Conservation (phyloP, 345 rosid species). For the Geranium brycei region DNA sequence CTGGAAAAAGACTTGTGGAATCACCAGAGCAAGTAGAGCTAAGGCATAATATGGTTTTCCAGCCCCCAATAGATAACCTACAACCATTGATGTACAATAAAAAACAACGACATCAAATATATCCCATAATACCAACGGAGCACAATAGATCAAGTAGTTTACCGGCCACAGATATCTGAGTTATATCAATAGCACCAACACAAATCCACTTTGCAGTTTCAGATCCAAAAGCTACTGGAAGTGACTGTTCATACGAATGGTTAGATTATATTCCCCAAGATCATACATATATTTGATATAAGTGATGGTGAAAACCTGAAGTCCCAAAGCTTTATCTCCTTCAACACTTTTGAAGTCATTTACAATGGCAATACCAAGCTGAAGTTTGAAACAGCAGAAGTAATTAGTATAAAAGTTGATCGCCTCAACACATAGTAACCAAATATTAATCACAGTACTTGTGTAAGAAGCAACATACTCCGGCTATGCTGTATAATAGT, state of each 20-base stretch:
- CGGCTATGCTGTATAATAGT: slow-evolving; percentile 89
- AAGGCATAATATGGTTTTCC: slow-evolving; percentile 88
- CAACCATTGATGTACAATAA: slow-evolving; percentile 3
- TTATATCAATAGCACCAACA: slow-evolving; percentile 91
- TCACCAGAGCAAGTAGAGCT: slow-evolving; percentile 56
- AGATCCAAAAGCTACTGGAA: slow-evolving; percentile 94
- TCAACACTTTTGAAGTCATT: slow-evolving; percentile 96
- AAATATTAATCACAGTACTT: background rate
- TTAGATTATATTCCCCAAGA: background rate
- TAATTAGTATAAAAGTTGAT: background rate
- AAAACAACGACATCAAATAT: background rate
- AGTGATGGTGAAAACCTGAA: slow-evolving; percentile 38
- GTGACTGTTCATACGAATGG: slow-evolving; percentile 34
- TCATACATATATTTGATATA: background rate
- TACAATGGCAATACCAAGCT: slow-evolving; percentile 91
- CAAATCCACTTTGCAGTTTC: slow-evolving; percentile 99
- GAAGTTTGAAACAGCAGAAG: slow-evolving; percentile 16
- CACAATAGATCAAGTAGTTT: slow-evolving; percentile 8
- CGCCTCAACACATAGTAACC: background rate
- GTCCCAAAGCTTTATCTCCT: slow-evolving; percentile 93
- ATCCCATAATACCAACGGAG: background rate
- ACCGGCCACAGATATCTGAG: slow-evolving; percentile 93
- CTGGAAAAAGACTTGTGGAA: slow-evolving; percentile 88
- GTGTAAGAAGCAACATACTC: slow-evolving; percentile 36
- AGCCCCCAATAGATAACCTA: slow-evolving; percentile 88